A percentile compares a stretch with the other conserved stretches of the same genome.
phyloP scores from a whole-genome alignment of 371 early-diverging fungal genomes.

The Zychaea mexicana region DNA sequence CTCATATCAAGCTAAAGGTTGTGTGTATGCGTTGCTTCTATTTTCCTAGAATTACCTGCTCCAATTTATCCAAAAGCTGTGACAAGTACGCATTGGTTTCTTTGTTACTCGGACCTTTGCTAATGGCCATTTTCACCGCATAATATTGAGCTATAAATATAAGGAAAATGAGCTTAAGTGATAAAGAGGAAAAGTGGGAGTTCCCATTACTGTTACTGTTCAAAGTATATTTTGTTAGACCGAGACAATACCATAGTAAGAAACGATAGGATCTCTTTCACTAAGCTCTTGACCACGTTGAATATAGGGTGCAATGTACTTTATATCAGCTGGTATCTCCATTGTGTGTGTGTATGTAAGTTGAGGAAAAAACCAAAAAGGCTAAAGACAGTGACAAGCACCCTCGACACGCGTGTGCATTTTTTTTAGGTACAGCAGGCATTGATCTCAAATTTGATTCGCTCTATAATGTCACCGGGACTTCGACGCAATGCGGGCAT shows the following conservation, averaged over 20 bases:
- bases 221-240: background rate
- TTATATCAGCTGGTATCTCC: constrained; percentile 73
- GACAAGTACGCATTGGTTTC: constrained; percentile 68
- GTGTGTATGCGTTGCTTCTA: too few relatives aligned
- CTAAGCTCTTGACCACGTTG: constrained; percentile 82
- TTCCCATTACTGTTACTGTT: too few relatives aligned
- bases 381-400: too few relatives aligned
- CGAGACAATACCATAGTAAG: constrained; percentile 84
- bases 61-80: constrained; percentile 75
- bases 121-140: constrained; percentile 83
- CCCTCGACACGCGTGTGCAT: too few relatives aligned
- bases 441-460: too few relatives aligned
- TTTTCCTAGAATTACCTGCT: constrained; percentile 56
- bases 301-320: constrained; percentile 75
- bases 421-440: too few relatives aligned
- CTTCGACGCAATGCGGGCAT: too few relatives aligned
- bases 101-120: constrained; percentile 56
- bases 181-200: background rate
- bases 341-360: constrained; percentile 7
- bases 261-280: constrained; percentile 78
- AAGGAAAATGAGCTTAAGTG: background rate
- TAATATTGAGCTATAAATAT: constrained; percentile 80
- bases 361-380: background rate
- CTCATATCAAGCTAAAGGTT: too few relatives aligned
- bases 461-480: too few relatives aligned